Percentiles rank a stretch among this genome's conserved stretches.
Conservation (phyloP, 495 filamentous ascomycete genomes). For the Xylaria curta region DNA sequence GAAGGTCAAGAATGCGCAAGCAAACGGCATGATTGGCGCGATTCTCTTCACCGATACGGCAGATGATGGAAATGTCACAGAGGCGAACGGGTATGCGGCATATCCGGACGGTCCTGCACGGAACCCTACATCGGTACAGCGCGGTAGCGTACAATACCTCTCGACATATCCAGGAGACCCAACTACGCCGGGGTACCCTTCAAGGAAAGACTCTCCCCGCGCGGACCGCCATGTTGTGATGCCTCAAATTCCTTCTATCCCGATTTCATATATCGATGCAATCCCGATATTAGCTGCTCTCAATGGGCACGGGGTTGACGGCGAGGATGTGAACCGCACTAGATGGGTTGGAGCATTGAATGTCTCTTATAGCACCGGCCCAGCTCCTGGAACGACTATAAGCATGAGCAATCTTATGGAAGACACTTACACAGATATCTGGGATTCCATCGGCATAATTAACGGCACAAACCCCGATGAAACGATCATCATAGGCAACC, state of each 20-base stretch:
- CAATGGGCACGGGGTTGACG: slow-evolving; percentile 79
- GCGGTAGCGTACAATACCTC: slow-evolving; percentile 80
- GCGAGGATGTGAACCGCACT: slow-evolving; percentile 70
- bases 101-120: slow-evolving; percentile 86
- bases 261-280: slow-evolving; percentile 81
- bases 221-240: slow-evolving; percentile 64
- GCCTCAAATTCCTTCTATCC: slow-evolving; percentile 83
- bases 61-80: slow-evolving; percentile 77
- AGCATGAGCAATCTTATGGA: slow-evolving; percentile 83
- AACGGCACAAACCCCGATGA: slow-evolving; percentile 76
- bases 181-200: slow-evolving; percentile 92
- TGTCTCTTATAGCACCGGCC: slow-evolving; percentile 84
- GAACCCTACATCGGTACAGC: slow-evolving; percentile 80
- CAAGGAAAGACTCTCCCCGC: slow-evolving; percentile 76
- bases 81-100: slow-evolving; percentile 72
- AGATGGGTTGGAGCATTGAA: slow-evolving; percentile 75
- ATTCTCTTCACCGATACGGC: slow-evolving; percentile 83
- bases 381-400: slow-evolving; percentile 71
- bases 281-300: slow-evolving; percentile 79
- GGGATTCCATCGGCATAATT: slow-evolving; percentile 88
- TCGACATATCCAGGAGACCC: slow-evolving; percentile 61
- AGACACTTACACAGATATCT: slow-evolving; percentile 79
- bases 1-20: slow-evolving; percentile 85
- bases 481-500: slow-evolving; percentile 86
- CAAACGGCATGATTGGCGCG: slow-evolving; percentile 81